phyloP scores from a whole-genome alignment of 306 rosid species.

The Astragalus glycyphyllos region DNA sequence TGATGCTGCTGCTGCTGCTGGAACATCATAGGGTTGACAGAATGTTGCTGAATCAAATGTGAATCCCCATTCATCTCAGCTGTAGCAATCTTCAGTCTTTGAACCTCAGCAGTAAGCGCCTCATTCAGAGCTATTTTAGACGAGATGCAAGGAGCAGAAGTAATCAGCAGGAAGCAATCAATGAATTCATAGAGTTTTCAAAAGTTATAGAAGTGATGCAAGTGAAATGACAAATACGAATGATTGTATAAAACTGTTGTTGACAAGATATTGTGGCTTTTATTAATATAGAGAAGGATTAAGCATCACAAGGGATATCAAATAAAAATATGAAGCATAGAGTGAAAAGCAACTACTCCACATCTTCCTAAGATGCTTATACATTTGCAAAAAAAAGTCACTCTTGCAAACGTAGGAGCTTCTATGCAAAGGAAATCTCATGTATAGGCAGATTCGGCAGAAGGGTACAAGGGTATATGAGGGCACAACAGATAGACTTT shows the following conservation, averaged over 20 bases:
- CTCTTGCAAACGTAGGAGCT: neutral
- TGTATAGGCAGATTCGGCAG: conserved; percentile 4
- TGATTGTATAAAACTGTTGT: conserved; percentile 15
- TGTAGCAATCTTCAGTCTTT: conserved; percentile 81
- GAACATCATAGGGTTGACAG: conserved; percentile 63
- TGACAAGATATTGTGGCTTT: conserved; percentile 3
- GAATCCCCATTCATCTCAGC: conserved; percentile 71
- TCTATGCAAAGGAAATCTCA: conserved; percentile 17
- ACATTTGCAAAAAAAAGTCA: conserved; percentile 21
- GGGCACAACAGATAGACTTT: conserved; percentile 1
- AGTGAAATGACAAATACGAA: neutral
- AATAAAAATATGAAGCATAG: neutral
- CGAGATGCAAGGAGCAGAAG: conserved; percentile 29
- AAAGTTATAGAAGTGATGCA: neutral
- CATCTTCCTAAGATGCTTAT: neutral
- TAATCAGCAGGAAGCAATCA: conserved; percentile 32
- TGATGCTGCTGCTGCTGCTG: conserved; percentile 64
- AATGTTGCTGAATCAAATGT: conserved; percentile 59
- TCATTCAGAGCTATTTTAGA: conserved; percentile 78
- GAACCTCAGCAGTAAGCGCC: conserved; percentile 93
- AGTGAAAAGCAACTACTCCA: conserved; percentile 7
- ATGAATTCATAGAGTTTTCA: conserved; percentile 22
- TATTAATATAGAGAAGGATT: neutral
- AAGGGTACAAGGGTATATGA: conserved; percentile 30
- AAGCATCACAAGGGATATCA: conserved; percentile 7